Evolutionary conservation across 805 yeast genomes (phyloP).

Genomic region (Saturnispora kantuleensis): DNA sequence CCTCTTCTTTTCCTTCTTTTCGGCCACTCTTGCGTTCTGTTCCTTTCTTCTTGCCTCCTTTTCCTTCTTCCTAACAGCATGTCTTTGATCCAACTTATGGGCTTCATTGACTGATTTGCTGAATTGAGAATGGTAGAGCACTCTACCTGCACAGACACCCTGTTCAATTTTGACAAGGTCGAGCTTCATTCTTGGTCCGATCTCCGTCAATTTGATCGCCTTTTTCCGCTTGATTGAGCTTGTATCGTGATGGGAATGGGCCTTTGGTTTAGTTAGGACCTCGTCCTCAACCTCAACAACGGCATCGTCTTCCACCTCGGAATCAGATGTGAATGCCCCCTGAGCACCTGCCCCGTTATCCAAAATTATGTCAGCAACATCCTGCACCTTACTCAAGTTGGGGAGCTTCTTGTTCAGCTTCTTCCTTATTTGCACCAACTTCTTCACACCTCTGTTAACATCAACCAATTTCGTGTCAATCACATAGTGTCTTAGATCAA

Average conservation of each 20-base stretch:
- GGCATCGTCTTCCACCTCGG: slow-evolving; percentile 89
- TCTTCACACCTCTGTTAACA: slow-evolving; percentile 62
- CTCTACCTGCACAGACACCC: slow-evolving; percentile 81
- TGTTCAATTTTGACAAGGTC: slow-evolving; percentile 82
- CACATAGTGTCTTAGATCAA: slow-evolving; percentile 83
- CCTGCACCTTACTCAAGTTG: slow-evolving; percentile 53
- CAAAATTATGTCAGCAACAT: slow-evolving; percentile 72
- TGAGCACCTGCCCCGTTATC: slow-evolving; percentile 61
- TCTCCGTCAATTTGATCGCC: slow-evolving; percentile 85
- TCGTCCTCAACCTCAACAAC: slow-evolving; percentile 47
- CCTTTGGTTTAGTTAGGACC: slow-evolving; percentile 18
- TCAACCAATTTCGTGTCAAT: slow-evolving; percentile 82
- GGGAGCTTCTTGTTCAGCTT: slow-evolving; percentile 59
- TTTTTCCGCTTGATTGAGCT: slow-evolving; percentile 39
- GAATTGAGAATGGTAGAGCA: slow-evolving; percentile 68
- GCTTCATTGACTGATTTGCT: slow-evolving; percentile 55
- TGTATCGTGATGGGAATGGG: slow-evolving; percentile 12
- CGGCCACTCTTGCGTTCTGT: slow-evolving; percentile 70
- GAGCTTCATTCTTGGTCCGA: slow-evolving; percentile 83
- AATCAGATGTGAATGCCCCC: slow-evolving; percentile 66
- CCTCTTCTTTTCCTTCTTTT: slow-evolving; percentile 62
- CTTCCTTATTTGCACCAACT: slow-evolving; percentile 52
- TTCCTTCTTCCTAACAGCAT: slow-evolving; percentile 48
- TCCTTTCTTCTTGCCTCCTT: slow-evolving; percentile 64
- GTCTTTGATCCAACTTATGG: slow-evolving; percentile 53